Evolutionary conservation across 208 protist species (phyloP).

Genomic region (Trypanosomatidae sp.): DNA sequence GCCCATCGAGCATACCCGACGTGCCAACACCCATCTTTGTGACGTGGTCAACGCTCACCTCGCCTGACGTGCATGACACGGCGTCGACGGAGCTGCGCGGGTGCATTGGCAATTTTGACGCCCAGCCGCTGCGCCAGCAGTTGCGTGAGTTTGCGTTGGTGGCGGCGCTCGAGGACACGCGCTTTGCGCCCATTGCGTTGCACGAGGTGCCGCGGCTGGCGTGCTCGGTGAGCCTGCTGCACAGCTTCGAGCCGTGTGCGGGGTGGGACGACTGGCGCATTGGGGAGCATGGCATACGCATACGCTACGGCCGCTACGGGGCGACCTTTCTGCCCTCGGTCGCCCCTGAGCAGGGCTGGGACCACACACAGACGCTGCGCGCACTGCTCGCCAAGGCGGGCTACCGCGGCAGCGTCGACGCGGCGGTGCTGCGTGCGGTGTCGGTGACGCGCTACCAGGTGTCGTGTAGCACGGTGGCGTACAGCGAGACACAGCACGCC

Average conservation of each 20-base stretch:
- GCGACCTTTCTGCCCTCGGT: conserved; percentile 78
- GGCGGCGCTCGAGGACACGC: conserved; percentile 58
- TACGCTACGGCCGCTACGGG: conserved; percentile 38
- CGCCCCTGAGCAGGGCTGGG: conserved; percentile 54
- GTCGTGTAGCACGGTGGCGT: not conserved
- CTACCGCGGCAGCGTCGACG: conserved; percentile 30
- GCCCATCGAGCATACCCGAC: conserved; percentile 36
- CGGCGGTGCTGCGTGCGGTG: conserved; percentile 30
- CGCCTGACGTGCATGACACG: conserved; percentile 36
- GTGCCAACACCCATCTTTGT: conserved; percentile 65
- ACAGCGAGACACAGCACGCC: not conserved
- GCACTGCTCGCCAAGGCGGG: conserved; percentile 63
- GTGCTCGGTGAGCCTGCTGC: conserved; percentile 74
- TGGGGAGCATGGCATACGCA: conserved; percentile 66
- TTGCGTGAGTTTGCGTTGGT: conserved; percentile 51
- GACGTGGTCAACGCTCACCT: too few relatives aligned
- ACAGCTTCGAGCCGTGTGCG: conserved; percentile 57
- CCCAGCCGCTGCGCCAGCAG: conserved; percentile 48
- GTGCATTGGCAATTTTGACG: conserved; percentile 69
- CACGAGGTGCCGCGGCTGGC: conserved; percentile 42
- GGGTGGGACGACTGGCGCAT: conserved; percentile 76
- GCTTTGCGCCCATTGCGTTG: conserved; percentile 49
- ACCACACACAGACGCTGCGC: conserved; percentile 44
- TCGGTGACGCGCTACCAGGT: conserved; percentile 66
- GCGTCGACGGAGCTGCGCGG: conserved; percentile 47